Base-by-base conservation (phyloP, 345 rosid species). In the Salix koriyanagi region DNA sequence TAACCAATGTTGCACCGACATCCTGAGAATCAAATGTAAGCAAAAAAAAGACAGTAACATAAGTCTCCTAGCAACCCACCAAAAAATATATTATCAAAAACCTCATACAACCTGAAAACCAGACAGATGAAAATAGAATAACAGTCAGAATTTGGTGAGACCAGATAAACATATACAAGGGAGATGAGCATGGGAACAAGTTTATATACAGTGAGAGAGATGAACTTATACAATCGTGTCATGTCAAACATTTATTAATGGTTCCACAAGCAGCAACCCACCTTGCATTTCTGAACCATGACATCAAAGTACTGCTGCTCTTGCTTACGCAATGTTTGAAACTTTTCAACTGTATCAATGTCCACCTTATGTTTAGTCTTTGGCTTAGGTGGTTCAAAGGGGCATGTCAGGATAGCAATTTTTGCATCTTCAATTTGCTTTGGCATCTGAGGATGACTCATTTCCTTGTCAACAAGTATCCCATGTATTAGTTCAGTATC, bases 351-450 rank as follows among this genome's bases (percentile, higher is more conserved):
- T 0, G 94, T 90, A 84, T 96, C 97, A 83, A 96, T 92, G 73
- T 96, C 99, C 82, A 96, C 96, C 97, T 96, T 96, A 88, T 96
- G 99, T 71, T 96, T 96, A 61, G 99, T 96, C 87, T 96, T 94
- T 3, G 98, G 98, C 90, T 96, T 94, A 1, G 99, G 98, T 65
- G 99, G 98, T 87, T 94, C 98, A 86, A 96, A 94, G 58, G 99
- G 94, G 83, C 98, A 96, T 21, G 99, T 96, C 89, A 94, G 79
- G 75, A 96, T 93, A 67, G 98, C 98, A 90, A 96, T 96, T 81
- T 90, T 94, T 2, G 97, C 98, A 85, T 96, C 90, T 83, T 90
- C 88, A 84, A 96, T 93, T 46, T 74, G 83, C 86, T 96, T 94
- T 6, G 98, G 98, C 99, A 92, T 96, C 87, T 96, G 99, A 0